phyloP scores from a whole-genome alignment of 2,329 filamentous ascomycete species.

The Pseudocercospora pini-densiflorae region DNA sequence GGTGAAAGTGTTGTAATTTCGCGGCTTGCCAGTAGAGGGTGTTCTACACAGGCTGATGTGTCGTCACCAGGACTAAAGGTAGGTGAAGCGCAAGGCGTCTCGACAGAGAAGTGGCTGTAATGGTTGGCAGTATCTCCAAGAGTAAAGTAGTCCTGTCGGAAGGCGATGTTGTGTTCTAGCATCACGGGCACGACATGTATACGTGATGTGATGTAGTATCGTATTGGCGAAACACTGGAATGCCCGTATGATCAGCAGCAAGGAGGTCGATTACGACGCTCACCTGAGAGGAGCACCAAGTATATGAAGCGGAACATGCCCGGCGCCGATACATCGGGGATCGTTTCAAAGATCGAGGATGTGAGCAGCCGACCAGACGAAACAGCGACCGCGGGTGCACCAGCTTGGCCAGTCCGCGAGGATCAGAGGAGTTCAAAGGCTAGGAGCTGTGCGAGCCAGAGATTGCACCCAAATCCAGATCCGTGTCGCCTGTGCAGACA shows the following conservation, averaged over 20 bases:
- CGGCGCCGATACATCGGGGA: constrained; percentile 16
- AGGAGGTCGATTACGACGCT: constrained; percentile 12
- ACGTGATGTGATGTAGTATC: constrained; percentile 4
- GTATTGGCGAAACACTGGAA: constrained; percentile 20
- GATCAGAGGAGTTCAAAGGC: background rate
- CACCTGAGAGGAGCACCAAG: constrained; percentile 7
- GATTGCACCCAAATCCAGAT: constrained; percentile 21
- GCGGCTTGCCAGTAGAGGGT: constrained; percentile 33
- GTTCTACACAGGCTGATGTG: constrained; percentile 15
- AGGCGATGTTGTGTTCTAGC: constrained; percentile 1
- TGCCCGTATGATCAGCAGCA: constrained; percentile 18
- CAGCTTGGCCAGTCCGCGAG: constrained; percentile 1
- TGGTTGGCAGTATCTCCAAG: constrained; percentile 11
- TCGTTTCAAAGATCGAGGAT: constrained; percentile 19
- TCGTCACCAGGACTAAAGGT: constrained; percentile 12
- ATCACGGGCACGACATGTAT: constrained; percentile 14
- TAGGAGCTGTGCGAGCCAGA: constrained; percentile 11
- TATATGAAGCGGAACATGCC: constrained; percentile 15
- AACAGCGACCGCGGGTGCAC: background rate
- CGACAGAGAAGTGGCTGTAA: constrained; percentile 25
- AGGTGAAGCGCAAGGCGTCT: constrained; percentile 28
- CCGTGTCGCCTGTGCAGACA: constrained; percentile 6
- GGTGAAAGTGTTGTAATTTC: background rate
- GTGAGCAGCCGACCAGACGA: constrained; percentile 5
- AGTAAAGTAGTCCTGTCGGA: constrained; percentile 25